Evolutionary conservation across 805 yeast species (phyloP).

Genomic region (Lipomyces japonicus): DNA sequence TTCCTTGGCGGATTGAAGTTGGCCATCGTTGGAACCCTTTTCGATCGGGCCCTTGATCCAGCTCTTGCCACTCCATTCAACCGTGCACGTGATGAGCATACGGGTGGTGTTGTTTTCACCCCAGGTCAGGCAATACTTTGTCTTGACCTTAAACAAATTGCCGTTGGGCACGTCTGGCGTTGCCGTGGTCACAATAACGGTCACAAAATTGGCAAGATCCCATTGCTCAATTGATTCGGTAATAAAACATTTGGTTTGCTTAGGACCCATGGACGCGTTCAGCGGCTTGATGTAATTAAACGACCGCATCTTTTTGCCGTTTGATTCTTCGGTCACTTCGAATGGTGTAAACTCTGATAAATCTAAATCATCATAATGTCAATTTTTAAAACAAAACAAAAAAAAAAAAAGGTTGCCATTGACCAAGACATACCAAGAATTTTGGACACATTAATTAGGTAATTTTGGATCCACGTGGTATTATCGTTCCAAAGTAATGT

Average conservation of each 20-base stretch:
- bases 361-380: conserved; percentile 1
- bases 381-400: neutral
- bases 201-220: conserved; percentile 53
- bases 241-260: conserved; percentile 73
- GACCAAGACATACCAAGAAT: conserved; percentile 32
- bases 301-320: conserved; percentile 35
- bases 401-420: too few relatives aligned
- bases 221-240: conserved; percentile 59
- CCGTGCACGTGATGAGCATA: conserved; percentile 62
- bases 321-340: conserved; percentile 14
- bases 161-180: conserved; percentile 98
- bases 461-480: conserved; percentile 44
- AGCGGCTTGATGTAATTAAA: conserved; percentile 65
- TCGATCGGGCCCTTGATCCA: conserved; percentile 90
- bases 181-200: conserved; percentile 57
- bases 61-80: conserved; percentile 86
- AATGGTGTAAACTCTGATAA: conserved; percentile 13
- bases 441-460: conserved; percentile 38
- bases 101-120: conserved; percentile 56
- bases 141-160: conserved; percentile 66
- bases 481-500: conserved; percentile 66
- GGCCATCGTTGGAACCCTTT: conserved; percentile 78
- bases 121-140: conserved; percentile 76
- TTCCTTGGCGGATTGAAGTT: conserved; percentile 55
- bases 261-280: conserved; percentile 85